Conservation (phyloP, 129 eudicot species). For the Calendula officinalis region DNA sequence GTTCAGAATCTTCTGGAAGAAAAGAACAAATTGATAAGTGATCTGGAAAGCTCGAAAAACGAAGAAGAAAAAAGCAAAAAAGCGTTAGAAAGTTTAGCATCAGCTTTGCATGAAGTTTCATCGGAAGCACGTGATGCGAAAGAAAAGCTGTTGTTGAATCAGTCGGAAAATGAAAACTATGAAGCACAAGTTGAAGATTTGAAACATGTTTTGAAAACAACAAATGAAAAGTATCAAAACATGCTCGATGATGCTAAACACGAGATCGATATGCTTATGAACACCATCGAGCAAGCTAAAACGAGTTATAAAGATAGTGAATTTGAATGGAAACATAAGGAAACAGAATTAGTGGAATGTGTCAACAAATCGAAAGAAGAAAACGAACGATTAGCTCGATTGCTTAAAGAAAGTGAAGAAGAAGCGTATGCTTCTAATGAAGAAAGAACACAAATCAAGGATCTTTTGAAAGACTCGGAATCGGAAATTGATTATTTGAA, state of each 20-base stretch:
- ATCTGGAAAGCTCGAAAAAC: constrained; percentile 59
- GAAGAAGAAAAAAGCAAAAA: constrained; percentile 95
- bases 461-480: constrained; percentile 55
- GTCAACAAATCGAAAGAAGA: constrained; percentile 54
- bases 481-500: constrained; percentile 63
- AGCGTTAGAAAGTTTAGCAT: constrained; percentile 94
- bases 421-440: constrained; percentile 57
- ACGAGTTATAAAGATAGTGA: constrained; percentile 43
- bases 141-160: constrained; percentile 61
- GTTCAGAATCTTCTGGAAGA: constrained; percentile 80
- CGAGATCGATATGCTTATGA: constrained; percentile 62
- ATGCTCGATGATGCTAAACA: constrained; percentile 83
- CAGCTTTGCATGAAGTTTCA: constrained; percentile 95
- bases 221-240: constrained; percentile 70
- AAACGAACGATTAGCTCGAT: constrained; percentile 30
- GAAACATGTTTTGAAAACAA: constrained; percentile 58
- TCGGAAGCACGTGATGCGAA: constrained; percentile 85
- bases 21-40: constrained; percentile 69
- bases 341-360: constrained; percentile 43
- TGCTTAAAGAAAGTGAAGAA: constrained; percentile 64
- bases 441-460: constrained; percentile 52
- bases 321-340: constrained; percentile 81
- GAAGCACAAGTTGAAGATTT: constrained; percentile 77
- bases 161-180: constrained; percentile 63
- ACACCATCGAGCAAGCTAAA: constrained; percentile 55